A percentile compares a stretch with the other conserved stretches of the same genome.
phyloP scores from a whole-genome alignment of 257 asterid species.

The Osmanthus fragrans region DNA sequence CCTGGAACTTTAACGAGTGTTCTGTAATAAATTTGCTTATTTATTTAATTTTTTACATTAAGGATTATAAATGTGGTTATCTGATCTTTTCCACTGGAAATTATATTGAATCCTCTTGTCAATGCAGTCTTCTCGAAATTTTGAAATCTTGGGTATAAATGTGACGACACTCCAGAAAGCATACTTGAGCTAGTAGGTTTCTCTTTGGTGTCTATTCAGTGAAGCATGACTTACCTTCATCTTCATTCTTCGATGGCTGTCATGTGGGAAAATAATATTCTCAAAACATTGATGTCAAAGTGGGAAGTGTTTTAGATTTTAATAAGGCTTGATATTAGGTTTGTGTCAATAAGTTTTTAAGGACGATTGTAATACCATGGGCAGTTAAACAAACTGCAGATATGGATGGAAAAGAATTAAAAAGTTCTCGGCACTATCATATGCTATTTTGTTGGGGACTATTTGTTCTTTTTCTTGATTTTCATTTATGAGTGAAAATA shows the following conservation, averaged over 20 bases:
- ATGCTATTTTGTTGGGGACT: neutral
- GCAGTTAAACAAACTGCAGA: neutral
- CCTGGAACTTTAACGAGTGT: neutral
- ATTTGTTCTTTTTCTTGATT: neutral
- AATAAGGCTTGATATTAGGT: neutral
- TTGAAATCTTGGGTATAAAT: neutral
- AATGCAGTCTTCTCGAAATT: too few relatives aligned
- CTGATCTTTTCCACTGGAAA: neutral
- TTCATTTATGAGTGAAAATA: neutral
- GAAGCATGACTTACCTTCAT: neutral
- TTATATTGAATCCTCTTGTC: neutral
- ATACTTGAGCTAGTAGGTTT: neutral
- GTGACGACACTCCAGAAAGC: neutral
- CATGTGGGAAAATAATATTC: neutral
- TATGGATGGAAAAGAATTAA: neutral
- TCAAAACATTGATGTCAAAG: neutral
- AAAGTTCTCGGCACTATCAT: neutral
- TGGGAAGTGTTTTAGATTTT: neutral
- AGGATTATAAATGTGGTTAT: neutral
- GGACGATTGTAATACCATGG: neutral
- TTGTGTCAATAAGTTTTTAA: neutral
- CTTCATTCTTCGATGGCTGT: neutral
- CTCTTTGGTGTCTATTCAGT: neutral
- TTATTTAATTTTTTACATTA: neutral
- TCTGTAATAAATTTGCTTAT: neutral